Conservation (phyloP, 495 filamentous ascomycete species). For the Lophium mytilinum region DNA sequence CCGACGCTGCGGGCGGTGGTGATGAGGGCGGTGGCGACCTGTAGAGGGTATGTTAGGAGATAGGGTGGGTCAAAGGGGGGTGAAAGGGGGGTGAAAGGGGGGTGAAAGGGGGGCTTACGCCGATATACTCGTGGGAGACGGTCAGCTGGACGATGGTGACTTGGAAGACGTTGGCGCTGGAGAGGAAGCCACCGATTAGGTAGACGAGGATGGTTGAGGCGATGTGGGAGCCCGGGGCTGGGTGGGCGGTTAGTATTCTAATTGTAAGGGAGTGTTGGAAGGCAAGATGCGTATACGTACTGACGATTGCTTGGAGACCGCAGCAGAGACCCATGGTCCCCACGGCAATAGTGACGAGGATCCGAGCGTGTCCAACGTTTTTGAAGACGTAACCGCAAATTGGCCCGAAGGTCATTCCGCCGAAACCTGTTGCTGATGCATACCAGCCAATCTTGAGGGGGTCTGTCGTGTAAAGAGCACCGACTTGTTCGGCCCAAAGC, state of each 20-base stretch:
- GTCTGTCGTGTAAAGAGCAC: background rate
- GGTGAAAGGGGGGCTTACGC: background rate
- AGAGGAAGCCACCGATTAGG: background rate
- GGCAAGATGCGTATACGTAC: background rate
- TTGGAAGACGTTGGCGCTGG: background rate
- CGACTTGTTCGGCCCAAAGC: background rate
- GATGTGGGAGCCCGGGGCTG: background rate
- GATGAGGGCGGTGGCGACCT: slow-evolving; percentile 8
- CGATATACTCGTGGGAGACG: background rate
- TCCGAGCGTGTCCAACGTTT: background rate
- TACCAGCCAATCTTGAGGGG: background rate
- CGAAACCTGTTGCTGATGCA: background rate
- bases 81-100: background rate
- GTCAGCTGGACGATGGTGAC: background rate
- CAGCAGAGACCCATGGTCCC: background rate
- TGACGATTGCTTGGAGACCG: background rate
- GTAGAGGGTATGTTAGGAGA: background rate
- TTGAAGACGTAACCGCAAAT: background rate
- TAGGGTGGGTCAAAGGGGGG: too few relatives aligned
- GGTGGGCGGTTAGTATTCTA: background rate
- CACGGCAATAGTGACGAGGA: background rate
- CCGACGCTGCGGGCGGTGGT: slow-evolving; percentile 2
- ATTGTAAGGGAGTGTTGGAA: background rate
- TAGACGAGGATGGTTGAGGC: background rate
- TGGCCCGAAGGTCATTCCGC: background rate